A percentile compares a stretch with the other conserved stretches of the same genome.
These are phyloP conservation scores for Macrolepiota dolichaula DNA, from an alignment of 768 basidiomycete genomes.

Conservation along the genomic window DNA sequence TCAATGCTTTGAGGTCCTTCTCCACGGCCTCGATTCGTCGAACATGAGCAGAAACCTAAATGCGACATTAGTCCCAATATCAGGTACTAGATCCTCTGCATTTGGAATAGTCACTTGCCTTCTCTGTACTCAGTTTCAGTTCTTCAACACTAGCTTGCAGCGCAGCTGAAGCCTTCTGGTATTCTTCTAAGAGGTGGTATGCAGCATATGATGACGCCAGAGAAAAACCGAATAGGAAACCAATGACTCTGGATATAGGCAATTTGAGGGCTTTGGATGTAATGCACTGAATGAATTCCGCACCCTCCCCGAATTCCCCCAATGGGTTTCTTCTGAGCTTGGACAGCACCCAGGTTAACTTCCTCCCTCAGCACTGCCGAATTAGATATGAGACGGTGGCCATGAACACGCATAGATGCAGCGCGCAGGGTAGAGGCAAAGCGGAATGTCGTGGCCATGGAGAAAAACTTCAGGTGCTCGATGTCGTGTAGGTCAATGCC, in stretches of 20 bases:
- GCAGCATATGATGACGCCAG: conserved; percentile 83
- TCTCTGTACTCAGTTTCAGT: conserved; percentile 77
- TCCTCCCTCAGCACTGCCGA: conserved; percentile 11
- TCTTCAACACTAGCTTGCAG: conserved; percentile 87
- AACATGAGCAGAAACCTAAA: conserved; percentile 79
- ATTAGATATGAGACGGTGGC: neutral
- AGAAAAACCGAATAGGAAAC: conserved; percentile 88
- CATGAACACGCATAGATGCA: neutral
- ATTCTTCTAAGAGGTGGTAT: conserved; percentile 87
- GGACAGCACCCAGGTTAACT: conserved; percentile 52
- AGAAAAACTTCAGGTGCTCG: neutral
- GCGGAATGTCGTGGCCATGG: neutral
- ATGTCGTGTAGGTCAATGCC: neutral
- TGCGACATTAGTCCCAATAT: neutral
- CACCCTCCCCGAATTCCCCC: conserved; percentile 71
- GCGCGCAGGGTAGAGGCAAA: neutral
- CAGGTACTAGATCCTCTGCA: neutral
- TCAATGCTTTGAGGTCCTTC: conserved; percentile 79
- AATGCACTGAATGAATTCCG: conserved; percentile 14
- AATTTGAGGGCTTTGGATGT: neutral
- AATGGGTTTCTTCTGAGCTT: conserved; percentile 68
- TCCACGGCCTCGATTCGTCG: conserved; percentile 84
- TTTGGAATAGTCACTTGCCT: conserved; percentile 39
- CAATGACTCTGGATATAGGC: conserved; percentile 80
- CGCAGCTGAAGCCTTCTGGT: conserved; percentile 83